phyloP scores from a whole-genome alignment of 1,284 basidiomycete genomes.

The Papiliotrema flavescens region DNA sequence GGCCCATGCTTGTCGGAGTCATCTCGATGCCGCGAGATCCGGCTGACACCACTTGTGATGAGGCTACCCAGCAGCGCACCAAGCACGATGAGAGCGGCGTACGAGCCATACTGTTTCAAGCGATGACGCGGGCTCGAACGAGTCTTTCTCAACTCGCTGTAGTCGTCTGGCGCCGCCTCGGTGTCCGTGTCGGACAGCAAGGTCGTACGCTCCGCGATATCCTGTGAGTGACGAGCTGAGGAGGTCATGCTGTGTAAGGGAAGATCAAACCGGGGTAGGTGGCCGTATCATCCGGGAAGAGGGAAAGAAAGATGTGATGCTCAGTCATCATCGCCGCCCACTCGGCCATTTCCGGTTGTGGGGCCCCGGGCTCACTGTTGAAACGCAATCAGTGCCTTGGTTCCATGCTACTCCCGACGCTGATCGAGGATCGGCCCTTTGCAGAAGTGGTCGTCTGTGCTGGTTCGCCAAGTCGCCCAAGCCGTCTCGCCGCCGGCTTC shows the following conservation, averaged over 20 bases:
- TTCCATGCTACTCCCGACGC: too few relatives aligned
- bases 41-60: neutral
- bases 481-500: too few relatives aligned
- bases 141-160: neutral
- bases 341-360: too few relatives aligned
- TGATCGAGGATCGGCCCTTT: too few relatives aligned
- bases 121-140: neutral
- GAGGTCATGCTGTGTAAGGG: neutral
- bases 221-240: neutral
- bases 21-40: neutral
- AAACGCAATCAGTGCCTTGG: too few relatives aligned
- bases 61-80: slow-evolving; percentile 1
- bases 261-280: too few relatives aligned
- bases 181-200: neutral
- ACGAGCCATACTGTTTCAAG: neutral
- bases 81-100: slow-evolving; percentile 1
- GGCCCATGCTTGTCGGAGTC: slow-evolving; percentile 20
- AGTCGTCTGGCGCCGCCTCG: neutral
- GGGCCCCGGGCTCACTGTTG: too few relatives aligned
- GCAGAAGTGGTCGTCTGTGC: too few relatives aligned
- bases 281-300: too few relatives aligned
- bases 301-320: too few relatives aligned
- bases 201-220: neutral
- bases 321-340: too few relatives aligned
- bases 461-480: too few relatives aligned